Evolutionary conservation across 2,329 filamentous ascomycete species (phyloP), one percentile per base, ranked within the genome.

Genomic region (Macroventuria anomochaeta): DNA sequence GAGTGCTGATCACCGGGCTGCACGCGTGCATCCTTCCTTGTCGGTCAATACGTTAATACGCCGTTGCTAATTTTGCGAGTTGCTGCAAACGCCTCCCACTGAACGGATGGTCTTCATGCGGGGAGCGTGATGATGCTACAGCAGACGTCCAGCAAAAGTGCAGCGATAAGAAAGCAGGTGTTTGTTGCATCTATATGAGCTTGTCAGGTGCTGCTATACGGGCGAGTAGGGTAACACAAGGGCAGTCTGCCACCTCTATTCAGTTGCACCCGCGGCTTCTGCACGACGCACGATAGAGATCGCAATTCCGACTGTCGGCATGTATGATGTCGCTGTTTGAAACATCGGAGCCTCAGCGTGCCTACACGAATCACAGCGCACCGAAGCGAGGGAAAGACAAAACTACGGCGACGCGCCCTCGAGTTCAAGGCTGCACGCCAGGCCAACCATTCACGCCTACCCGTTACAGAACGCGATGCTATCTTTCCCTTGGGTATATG

Each of bases 1-100:
- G 53, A 31, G 47, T 55, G 67, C 61, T 68, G 65, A 68, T 71
- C 67, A 66, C 53, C 63, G 59, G 39, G 44, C 28, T 48, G 61
- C 62, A 61, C 54, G 58, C 58, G 57, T n/a, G n/a, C n/a, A n/a
- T n/a, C n/a, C n/a, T n/a, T n/a, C n/a, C n/a, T n/a, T n/a, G n/a
- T n/a, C n/a, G n/a, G n/a, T n/a, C n/a, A n/a, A n/a, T n/a, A n/a
- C n/a, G n/a, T n/a, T n/a, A n/a, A n/a, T n/a, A n/a, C n/a, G n/a
- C n/a, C n/a, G n/a, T n/a, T n/a, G 38, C 5, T 25, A 11, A 37
- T 37, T 46, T 15, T 32, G 29, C 42, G 25, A 36, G 34, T 37
- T 37, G 17, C 17, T 34, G 13, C 12, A 23, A 42, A 42, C 7
- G 28, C 39, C 28, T 32, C 28, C 37, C 42, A 29, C 34, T 25